Evolutionary conservation across 345 rosid species (phyloP), one percentile per base, ranked within the genome.

Genomic region (Dipteronia dyeriana): DNA sequence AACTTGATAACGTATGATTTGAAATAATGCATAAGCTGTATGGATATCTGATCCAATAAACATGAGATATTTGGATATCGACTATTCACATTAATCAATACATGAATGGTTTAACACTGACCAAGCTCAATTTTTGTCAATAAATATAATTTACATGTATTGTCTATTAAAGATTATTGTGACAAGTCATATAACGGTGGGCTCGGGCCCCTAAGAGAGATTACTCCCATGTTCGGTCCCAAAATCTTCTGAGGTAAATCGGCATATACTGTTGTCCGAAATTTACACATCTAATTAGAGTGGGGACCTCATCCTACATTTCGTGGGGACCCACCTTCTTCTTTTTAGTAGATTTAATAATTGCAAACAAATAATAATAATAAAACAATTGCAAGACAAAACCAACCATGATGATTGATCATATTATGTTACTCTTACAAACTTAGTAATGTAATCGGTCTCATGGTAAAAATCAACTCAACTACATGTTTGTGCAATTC

Each of bases 201-300:
- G 63, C 69, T 59, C 71, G 8, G 23, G 9, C 0, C 56, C 19
- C 14, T 2, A 8, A 16, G 60, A 57, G 41, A n/a, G n/a, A 66
- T 62, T 7, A 12, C 22, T 43, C 20, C n/a, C 1, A 6, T 5
- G 64, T 20, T 20, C 64, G 62, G 41, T 53, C 69, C 41, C 34
- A 49, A 26, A 49, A 66, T 60, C 19, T 22, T 19, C 57, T 9
- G 22, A 14, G 65, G 73, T 49, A 76, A 73, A 43, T 73, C 16
- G 51, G 73, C 54, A 22, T 72, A 34, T 56, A 41, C 67, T 7
- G 39, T 60, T n/a, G 54, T 14, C 26, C 53, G 12, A 39, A 59
- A 17, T 29, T 67, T 60, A 25, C 22, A 17, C n/a, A 43, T 9
- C 7, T 34, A 34, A 34, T 34, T 34, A 34, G 38, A 38, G 8